Evolutionary conservation across 768 basidiomycete genomes (phyloP), one percentile per base, ranked within the genome.

Genomic region (Boletus patriciae): DNA sequence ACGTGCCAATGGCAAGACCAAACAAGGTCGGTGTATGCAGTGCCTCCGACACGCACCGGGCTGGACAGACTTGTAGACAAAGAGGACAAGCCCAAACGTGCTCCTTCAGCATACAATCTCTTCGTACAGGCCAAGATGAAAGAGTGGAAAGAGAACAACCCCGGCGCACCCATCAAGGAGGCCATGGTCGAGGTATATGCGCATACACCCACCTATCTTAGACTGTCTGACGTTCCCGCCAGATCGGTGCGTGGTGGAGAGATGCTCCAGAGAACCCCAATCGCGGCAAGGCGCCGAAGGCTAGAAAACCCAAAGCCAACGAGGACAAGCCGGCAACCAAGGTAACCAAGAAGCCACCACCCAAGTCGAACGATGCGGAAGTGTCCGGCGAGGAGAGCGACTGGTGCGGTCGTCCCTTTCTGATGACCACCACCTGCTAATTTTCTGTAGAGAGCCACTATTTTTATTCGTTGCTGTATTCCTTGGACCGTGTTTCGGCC

Each of bases 191-290:
- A 75, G 62, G 78, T 77, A 58, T n/a, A 27, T 44, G 66, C 55
- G 45, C 58, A 42, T 50, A 61, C 50, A 54, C 55, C n/a, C 44
- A 21, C 25, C 15, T 16, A 10, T 45, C 12, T 25, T 4, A 25
- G 25, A 25, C 25, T n/a, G 15, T 49, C 59, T 64, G 52, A 68
- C 40, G 6, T 27, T 23, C 19, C 3, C 38, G 18, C 2, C 60
- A 87, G 85, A 83, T 87, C 58, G 84, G 78, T 6, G 72, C 66
- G 1, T 53, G 82, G 53, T 86, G 85, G 85, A 77, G 73, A 44
- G 77, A 84, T 54, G 77, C 85, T 0, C 82, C 82, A 1, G 83
- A 85, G 64, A 87, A 87, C 64, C 84, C 85, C 1, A 86, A 83
- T 57, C 79, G 83, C 25, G 85, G 84, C 19, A 77, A 82, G 55